A percentile compares a stretch with the other conserved stretches of the same genome.
phyloP scores from a whole-genome alignment of 2,329 filamentous ascomycete species.

The Graphilbum sp. region DNA sequence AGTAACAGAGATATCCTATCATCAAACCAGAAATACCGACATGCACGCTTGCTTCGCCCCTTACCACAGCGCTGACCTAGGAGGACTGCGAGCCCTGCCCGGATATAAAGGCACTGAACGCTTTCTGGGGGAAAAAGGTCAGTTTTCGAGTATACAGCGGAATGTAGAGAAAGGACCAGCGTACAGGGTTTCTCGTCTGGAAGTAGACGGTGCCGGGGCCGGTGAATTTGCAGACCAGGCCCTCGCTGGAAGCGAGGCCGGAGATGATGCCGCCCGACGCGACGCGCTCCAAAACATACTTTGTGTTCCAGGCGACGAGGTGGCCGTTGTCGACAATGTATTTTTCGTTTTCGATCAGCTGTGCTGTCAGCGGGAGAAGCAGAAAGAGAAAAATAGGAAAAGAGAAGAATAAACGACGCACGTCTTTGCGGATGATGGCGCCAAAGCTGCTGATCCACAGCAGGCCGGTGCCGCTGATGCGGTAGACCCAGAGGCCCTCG shows the following conservation, averaged over 20 bases:
- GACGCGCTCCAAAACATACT: constrained; percentile 80
- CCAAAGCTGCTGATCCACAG: constrained; percentile 89
- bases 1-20: no score
- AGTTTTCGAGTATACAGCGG: no score
- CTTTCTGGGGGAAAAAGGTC: constrained; percentile 22
- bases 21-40: no score
- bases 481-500: constrained; percentile 83
- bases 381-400: no score
- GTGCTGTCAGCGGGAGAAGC: constrained; percentile 1
- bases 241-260: constrained; percentile 66
- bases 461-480: constrained; percentile 63
- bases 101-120: constrained; percentile 35
- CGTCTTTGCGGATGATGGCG: constrained; percentile 87
- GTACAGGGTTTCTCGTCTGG: constrained; percentile 73
- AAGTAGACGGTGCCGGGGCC: constrained; percentile 84
- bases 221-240: constrained; percentile 85
- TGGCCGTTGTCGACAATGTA: constrained; percentile 92
- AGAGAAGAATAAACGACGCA: constrained; percentile 27
- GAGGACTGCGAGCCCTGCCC: constrained; percentile 22
- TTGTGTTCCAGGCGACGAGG: constrained; percentile 90
- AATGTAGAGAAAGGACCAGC: constrained; percentile 11
- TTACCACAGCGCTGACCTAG: neutral
- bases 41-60: no score
- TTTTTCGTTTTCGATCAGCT: constrained; percentile 54
- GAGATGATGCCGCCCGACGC: constrained; percentile 87